phyloP scores from a whole-genome alignment of 495 filamentous ascomycete species.

The Antarctomyces pellizariae region DNA sequence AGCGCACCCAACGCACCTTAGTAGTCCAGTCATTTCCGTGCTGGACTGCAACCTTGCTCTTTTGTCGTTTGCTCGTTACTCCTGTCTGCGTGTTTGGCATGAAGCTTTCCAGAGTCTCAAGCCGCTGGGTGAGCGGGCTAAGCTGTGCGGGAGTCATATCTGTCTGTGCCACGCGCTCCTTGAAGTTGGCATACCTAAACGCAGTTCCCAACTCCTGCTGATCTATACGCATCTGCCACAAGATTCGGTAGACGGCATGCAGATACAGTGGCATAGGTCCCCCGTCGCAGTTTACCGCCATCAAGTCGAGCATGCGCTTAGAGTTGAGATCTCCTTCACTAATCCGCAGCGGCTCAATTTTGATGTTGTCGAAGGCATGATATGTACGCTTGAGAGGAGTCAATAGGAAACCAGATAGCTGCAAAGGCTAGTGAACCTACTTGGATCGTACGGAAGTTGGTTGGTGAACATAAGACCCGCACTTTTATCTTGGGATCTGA shows the following conservation, averaged over 20 bases:
- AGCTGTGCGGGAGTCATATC: conserved; percentile 21
- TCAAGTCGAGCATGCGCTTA: conserved; percentile 39
- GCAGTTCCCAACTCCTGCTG: conserved; percentile 15
- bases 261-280: conserved; percentile 35
- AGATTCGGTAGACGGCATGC: conserved; percentile 28
- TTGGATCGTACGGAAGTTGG: conserved; percentile 26
- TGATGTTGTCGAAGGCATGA: conserved; percentile 18
- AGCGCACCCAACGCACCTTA: conserved; percentile 6
- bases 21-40: conserved; percentile 15
- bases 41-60: neutral
- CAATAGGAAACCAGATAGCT: conserved; percentile 11
- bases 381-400: conserved; percentile 14
- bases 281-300: conserved; percentile 30
- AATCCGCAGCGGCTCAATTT: conserved; percentile 29
- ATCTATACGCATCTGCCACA: conserved; percentile 32
- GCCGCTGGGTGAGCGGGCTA: conserved; percentile 26
- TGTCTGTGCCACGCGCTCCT: conserved; percentile 12
- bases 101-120: conserved; percentile 34
- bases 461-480: conserved; percentile 37
- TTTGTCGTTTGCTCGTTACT: conserved; percentile 1
- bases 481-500: conserved; percentile 29
- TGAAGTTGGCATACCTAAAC: conserved; percentile 33
- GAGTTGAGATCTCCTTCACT: conserved; percentile 35
- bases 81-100: conserved; percentile 15
- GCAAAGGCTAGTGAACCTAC: conserved; percentile 13